Evolutionary conservation across 169 alveolate species (phyloP), one percentile per base, ranked within the genome.

Genomic region (Eimeria sp.): DNA sequence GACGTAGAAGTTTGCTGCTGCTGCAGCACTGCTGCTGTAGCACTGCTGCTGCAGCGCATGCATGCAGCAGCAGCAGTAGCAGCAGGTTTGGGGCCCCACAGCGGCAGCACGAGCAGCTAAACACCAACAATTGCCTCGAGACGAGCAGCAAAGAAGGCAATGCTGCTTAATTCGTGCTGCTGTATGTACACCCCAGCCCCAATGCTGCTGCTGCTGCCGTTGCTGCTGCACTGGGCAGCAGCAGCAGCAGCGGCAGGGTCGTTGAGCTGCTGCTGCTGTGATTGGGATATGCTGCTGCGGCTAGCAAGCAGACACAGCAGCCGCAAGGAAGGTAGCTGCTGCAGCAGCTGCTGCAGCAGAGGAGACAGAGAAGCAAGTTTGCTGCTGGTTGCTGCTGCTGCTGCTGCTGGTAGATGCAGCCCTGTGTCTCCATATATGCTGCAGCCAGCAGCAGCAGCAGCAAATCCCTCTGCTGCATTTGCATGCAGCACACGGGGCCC

Each of bases 331-430:
- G 72, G 76, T 78, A 27, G 87, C 92, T 30, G 80, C 75, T 63
- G 73, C 75, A 49, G 51, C 88, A 63, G 58, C 45, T 34, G 67
- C 72, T 27, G 91, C 65, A 54, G 83, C 73, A 89, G 25, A 40
- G 63, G 76, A 54, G 63, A 70, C 67, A 57, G 73, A 1, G 47
- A 30, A 43, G 13, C 40, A 45, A 57, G 87, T 90, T 54, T 27
- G 82, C 82, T 34, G 93, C 94, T 43, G 49, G 47, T 45, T 43
- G 67, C 88, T 92, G 86, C 96, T 51, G 87, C 89, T 75, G 45
- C 82, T 57, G 63, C 43, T 43, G 67, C 88, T 80, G 87, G 88
- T 82, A 61, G 30, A 70, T 58, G 90, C 43, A 58, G 40, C 78
- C 51, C 75, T 3, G 40, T 4, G 63, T 2, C 45, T 22, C 63